Conservation (phyloP, 805 yeast genomes). For the Spathaspora hagerdaliae region DNA sequence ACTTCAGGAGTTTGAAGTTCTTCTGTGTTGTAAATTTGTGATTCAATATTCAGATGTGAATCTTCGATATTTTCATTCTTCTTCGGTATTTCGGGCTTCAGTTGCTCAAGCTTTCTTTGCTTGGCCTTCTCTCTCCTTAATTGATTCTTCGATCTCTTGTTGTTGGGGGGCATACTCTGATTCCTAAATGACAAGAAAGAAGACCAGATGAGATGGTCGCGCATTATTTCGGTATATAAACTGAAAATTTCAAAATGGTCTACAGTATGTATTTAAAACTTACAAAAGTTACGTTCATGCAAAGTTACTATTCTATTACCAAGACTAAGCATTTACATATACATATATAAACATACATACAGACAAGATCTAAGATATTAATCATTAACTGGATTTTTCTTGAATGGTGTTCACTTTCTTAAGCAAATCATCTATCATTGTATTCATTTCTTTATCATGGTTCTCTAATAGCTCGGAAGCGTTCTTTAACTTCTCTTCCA, state of each 20-base stretch:
- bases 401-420: conserved; percentile 5
- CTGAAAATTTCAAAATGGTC: background rate
- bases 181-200: background rate
- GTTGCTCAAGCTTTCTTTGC: conserved; percentile 25
- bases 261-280: background rate
- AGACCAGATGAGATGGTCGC: too few relatives aligned
- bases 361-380: background rate
- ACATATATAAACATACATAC: background rate
- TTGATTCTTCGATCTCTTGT: conserved; percentile 49
- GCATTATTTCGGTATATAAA: background rate
- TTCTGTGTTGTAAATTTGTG: conserved; percentile 1
- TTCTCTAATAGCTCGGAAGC: conserved; percentile 18
- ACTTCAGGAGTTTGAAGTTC: background rate
- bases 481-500: conserved; percentile 23
- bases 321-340: background rate
- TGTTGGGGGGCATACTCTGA: conserved; percentile 3
- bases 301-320: background rate
- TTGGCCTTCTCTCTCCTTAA: conserved; percentile 46
- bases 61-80: background rate
- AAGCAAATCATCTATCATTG: conserved; percentile 21
- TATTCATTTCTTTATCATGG: conserved; percentile 25
- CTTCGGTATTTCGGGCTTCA: conserved; percentile 1
- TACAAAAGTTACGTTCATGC: background rate
- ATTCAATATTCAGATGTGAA: conserved; percentile 1
- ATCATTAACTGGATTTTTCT: background rate